A percentile compares a stretch with the other conserved stretches of the same genome.
phyloP scores from a whole-genome alignment of 2,329 filamentous ascomycete species.

The Sclerotiophoma versabilis region DNA sequence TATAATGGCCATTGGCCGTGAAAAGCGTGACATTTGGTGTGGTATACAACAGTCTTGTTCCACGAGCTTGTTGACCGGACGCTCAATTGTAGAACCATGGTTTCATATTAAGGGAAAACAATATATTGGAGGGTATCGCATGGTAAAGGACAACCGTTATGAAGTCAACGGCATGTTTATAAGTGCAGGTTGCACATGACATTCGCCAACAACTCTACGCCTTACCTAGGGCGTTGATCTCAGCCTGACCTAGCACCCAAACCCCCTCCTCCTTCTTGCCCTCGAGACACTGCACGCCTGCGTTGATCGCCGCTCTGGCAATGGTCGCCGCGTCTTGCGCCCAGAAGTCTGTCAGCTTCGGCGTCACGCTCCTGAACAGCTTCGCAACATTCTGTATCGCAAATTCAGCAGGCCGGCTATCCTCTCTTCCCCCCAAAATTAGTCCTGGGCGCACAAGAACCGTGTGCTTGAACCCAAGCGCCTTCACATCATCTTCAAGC shows the following conservation, averaged over 20 bases:
- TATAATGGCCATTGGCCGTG: neutral
- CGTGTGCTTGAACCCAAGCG: slow-evolving; percentile 76
- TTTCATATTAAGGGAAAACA: neutral
- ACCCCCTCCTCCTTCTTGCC: slow-evolving; percentile 62
- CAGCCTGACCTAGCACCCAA: slow-evolving; percentile 66
- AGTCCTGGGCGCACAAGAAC: slow-evolving; percentile 78
- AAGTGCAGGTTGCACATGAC: neutral
- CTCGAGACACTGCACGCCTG: slow-evolving; percentile 13
- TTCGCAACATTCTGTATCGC: slow-evolving; percentile 63
- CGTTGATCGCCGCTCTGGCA: slow-evolving; percentile 12
- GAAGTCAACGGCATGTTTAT: neutral
- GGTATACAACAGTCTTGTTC: neutral
- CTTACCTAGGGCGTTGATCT: slow-evolving; percentile 73
- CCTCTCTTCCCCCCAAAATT: slow-evolving; percentile 74
- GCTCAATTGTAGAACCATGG: neutral
- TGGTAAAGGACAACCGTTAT: neutral
- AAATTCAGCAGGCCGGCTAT: slow-evolving; percentile 66
- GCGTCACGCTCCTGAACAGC: slow-evolving; percentile 57
- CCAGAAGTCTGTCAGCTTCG: slow-evolving; percentile 66
- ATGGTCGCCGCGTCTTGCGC: slow-evolving; percentile 79
- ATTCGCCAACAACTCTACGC: slow-evolving; percentile 1
- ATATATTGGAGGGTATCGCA: slow-evolving; percentile 8
- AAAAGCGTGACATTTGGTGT: neutral
- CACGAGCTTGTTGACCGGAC: slow-evolving; percentile 1
- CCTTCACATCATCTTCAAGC: slow-evolving; percentile 78